Evolutionary conservation across 2,329 filamentous ascomycete genomes (phyloP), one percentile per base, ranked within the genome.

Genomic region (Pleoardoris graminearum): DNA sequence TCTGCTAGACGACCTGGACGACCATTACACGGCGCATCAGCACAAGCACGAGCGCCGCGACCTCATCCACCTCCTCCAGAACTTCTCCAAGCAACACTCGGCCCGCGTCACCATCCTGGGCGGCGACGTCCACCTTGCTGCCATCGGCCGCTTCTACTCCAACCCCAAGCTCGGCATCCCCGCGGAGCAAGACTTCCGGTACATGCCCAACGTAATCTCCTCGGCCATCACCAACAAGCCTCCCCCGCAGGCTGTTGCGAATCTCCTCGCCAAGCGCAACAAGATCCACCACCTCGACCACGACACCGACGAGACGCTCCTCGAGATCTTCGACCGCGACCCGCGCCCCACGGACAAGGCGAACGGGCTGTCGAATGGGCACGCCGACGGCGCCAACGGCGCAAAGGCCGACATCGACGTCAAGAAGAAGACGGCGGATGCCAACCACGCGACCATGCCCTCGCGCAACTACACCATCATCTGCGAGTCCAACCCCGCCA

Each of bases 11-110:
- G 84, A 87, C 58, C 67, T 87, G 37, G 85, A 87, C 61, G 85
- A 87, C 62, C 85, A 87, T 63, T 97, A 97, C 78, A 97, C 93
- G 1, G 90, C 92, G 5, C 85, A 85, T 57, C 91, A 91, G 45
- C 93, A 97, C 80, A 97, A 97, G 75, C 82, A 84, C 54, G 93
- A 97, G 79, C 89, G 93, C 38, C 86, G 86, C 51, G 80, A 85
- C 33, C 79, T 97, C 37, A 71, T 92, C 76, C 63, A 88, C 74
- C 69, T 84, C 71, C 67, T 89, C 45, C 82, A 96, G 62, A 73
- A 78, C 17, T 72, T 86, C 27, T 74, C 83, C 10, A 80, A 81
- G 59, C 70, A 79, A 53, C 75, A 83, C 70, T 80, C 76, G 7
- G 75, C 84, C 11, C 82, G 84, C 16, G 74, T 87, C 44, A 83